Base-by-base conservation (phyloP, 768 basidiomycete species). In the Candolleomyces aberdarensis region DNA sequence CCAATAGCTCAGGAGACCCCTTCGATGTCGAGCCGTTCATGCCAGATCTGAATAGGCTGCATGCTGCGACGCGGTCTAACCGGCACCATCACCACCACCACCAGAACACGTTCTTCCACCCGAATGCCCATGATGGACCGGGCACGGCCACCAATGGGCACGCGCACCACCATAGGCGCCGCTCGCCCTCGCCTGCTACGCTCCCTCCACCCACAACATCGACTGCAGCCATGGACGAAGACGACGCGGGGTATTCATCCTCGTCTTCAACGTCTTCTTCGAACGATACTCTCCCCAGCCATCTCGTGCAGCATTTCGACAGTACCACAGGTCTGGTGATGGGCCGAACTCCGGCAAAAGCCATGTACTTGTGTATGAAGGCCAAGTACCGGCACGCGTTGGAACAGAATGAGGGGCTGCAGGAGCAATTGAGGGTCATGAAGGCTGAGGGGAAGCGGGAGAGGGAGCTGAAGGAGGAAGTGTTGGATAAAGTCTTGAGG, bases 331-430 rank as follows among this genome's bases (percentile, higher is more conserved):
- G 86, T 1, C 73, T 84, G n/a, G 82, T 92, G 4, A 71, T 84
- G 66, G 91, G 89, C 1, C 82, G 88, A n/a, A 75, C 85, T n/a
- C 87, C 84, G 0, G 75, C 79, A 32, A 85, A 88, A 77, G 84
- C 86, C 40, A 86, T 85, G 78, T 96, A 95, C 71, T 78, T 75
- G 63, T 80, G 75, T 62, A 80, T 83, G 79, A 91, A 95, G 68
- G 93, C 94, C 6, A 94, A 93, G 68, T 81, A 88, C 70, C 77
- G 76, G 54, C 89, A 87, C 68, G 86, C 84, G 14, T 63, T 87
- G 32, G 82, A 88, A 60, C 85, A 91, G 67, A 86, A 92, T 62
- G 85, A 84, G 36, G 75, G 77, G 36, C 75, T 95, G 43, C 73
- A 82, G 32, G 83, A 86, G 63, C 89, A 95, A 70, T 74, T 92